A percentile compares a stretch with the other conserved stretches of the same genome.
These are phyloP conservation scores for Dunaliella sp. DNA, from an alignment of 139 green algal species.

Conservation along the genomic window DNA sequence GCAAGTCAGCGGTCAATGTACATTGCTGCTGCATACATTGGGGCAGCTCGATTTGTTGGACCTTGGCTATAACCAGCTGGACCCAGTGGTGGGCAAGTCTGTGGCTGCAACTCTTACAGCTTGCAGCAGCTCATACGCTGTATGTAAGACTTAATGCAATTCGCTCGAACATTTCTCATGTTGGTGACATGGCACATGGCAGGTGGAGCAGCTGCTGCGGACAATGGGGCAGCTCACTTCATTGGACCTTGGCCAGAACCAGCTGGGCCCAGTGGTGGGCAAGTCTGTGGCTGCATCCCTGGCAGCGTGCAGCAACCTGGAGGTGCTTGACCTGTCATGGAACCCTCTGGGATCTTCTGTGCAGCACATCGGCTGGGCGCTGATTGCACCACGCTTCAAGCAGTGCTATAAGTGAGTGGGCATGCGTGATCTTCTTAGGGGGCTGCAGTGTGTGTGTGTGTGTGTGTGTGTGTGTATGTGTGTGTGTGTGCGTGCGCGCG, in stretches of 20 bases:
- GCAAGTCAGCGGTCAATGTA: too few relatives aligned
- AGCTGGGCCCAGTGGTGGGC: background rate
- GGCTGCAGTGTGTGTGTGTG: background rate
- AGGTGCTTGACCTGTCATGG: background rate
- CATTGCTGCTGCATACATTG: background rate
- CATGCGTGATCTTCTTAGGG: background rate
- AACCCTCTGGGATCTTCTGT: conserved; percentile 3
- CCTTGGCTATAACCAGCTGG: conserved; percentile 5
- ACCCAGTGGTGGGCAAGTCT: background rate
- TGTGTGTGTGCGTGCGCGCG: background rate
- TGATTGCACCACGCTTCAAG: background rate
- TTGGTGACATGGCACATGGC: too few relatives aligned
- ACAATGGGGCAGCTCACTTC: conserved; percentile 2
- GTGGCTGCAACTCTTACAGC: background rate
- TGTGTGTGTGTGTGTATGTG: background rate
- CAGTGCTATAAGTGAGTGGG: background rate
- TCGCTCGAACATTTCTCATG: too few relatives aligned
- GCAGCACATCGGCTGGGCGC: conserved; percentile 3
- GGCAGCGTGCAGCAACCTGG: background rate
- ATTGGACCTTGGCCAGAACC: conserved; percentile 15
- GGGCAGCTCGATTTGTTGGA: conserved; percentile 16
- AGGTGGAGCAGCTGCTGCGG: background rate
- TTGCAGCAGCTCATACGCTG: too few relatives aligned
- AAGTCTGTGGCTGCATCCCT: background rate
- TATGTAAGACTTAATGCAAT: too few relatives aligned